Evolutionary conservation across 345 rosid species (phyloP).

Genomic region (Syzygium aqueum): DNA sequence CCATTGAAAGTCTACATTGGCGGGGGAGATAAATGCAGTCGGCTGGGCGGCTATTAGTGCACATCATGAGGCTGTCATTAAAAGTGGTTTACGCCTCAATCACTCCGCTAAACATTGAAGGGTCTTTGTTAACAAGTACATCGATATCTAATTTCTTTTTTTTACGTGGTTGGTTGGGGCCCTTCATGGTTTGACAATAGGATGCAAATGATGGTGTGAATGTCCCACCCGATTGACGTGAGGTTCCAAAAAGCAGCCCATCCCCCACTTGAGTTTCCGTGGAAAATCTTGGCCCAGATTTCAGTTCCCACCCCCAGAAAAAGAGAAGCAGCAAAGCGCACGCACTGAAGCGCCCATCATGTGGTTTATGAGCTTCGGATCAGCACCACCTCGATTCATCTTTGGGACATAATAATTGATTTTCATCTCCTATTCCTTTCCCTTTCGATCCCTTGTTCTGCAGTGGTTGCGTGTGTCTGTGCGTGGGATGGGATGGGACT

Average conservation of each 20-base stretch:
- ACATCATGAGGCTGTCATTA: neutral
- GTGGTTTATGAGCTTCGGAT: neutral
- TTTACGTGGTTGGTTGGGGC: neutral
- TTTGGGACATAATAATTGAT: neutral
- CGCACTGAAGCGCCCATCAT: neutral
- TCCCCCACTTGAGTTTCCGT: neutral
- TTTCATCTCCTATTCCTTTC: neutral
- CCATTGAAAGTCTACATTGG: neutral
- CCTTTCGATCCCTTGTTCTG: neutral
- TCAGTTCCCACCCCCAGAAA: neutral
- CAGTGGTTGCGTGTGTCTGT: neutral
- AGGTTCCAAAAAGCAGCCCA: neutral
- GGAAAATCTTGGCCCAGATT: neutral
- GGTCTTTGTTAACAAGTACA: neutral
- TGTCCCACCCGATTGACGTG: neutral
- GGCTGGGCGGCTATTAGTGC: neutral
- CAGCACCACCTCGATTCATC: neutral
- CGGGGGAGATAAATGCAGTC: neutral
- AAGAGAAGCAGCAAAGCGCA: neutral
- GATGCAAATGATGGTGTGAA: neutral
- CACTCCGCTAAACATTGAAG: neutral
- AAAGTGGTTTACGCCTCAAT: neutral
- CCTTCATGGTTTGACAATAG: neutral
- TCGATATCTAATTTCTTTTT: neutral
- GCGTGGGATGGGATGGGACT: neutral